Conservation (phyloP, 306 rosid genomes). For the Gastrolobium bilobum region DNA sequence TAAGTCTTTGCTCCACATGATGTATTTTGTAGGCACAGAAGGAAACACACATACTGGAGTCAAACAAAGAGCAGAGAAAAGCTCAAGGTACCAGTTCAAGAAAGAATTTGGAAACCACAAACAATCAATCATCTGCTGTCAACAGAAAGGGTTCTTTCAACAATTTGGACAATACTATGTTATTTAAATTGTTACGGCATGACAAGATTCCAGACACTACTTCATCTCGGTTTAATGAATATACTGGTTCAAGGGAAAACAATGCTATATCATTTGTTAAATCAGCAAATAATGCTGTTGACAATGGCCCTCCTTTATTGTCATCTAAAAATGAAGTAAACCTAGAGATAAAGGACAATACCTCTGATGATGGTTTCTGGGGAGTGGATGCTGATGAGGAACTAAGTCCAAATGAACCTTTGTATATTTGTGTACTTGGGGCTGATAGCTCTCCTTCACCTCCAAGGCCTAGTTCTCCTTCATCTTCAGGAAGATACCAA, state of each 20-base stretch:
- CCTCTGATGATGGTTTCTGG: background rate
- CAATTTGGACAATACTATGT: constrained; percentile 23
- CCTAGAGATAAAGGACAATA: background rate
- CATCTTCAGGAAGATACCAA: background rate
- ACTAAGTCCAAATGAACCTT: background rate
- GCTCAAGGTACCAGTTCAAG: constrained; percentile 1
- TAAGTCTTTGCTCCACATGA: background rate
- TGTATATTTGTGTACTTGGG: background rate
- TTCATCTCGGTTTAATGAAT: background rate
- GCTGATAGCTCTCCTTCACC: background rate
- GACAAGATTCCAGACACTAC: background rate
- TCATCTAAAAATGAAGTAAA: background rate
- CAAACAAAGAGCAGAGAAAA: constrained; percentile 10
- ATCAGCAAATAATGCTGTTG: background rate
- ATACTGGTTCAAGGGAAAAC: constrained; percentile 30
- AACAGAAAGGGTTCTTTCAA: constrained; percentile 40
- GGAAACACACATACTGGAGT: constrained; percentile 1
- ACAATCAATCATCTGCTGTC: background rate
- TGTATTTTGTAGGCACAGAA: constrained; percentile 48
- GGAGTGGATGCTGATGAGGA: background rate
- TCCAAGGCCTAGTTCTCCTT: constrained; percentile 3
- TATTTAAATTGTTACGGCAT: constrained; percentile 40
- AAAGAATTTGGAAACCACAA: constrained; percentile 19
- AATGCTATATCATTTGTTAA: constrained; percentile 7
- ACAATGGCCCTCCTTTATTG: too few species aligned